Evolutionary conservation across 139 green algal genomes (phyloP), one percentile per base, ranked within the genome.

Genomic region (Coccomyxa sp.): DNA sequence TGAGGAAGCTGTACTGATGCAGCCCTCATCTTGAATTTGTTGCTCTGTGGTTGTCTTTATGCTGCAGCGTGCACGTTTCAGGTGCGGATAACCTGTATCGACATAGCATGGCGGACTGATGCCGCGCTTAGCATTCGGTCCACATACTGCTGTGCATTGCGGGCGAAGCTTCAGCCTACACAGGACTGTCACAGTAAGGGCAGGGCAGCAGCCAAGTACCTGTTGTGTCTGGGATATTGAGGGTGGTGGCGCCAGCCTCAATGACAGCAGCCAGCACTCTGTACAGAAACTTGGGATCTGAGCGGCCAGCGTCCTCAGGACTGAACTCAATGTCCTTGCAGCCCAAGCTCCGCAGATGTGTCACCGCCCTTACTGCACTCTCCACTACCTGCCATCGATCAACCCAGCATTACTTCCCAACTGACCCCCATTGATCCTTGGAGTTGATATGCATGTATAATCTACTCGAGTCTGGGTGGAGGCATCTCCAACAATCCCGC

Each of bases 151-250:
- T n/a, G n/a, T n/a, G n/a, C n/a, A n/a, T n/a, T n/a, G n/a, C n/a
- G n/a, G n/a, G n/a, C n/a, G n/a, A n/a, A n/a, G n/a, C n/a, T n/a
- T n/a, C n/a, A n/a, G n/a, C n/a, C n/a, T n/a, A n/a, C n/a, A n/a
- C n/a, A n/a, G n/a, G n/a, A n/a, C n/a, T n/a, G n/a, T n/a, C n/a
- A n/a, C n/a, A n/a, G n/a, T 12, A 10, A 64, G 50, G 50, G 2
- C 50, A 64, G 18, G 27, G 50, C 4, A 64, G 1, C 4, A 31
- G 50, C 50, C 22, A 64, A 64, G 44, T 37, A 37, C 76, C 94
- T 8, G 94, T 96, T 27, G 95, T 98, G 89, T 98, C 94, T 1
- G 96, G 96, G 85, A 99, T 99, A 90, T 99, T 99, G 76, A 99
- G 86, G 0, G 96, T 99, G 22, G 96, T 99, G 37, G 96, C 96